Base-by-base conservation (phyloP, 2,329 filamentous ascomycete genomes). In the Plenodomus lindquistii region DNA sequence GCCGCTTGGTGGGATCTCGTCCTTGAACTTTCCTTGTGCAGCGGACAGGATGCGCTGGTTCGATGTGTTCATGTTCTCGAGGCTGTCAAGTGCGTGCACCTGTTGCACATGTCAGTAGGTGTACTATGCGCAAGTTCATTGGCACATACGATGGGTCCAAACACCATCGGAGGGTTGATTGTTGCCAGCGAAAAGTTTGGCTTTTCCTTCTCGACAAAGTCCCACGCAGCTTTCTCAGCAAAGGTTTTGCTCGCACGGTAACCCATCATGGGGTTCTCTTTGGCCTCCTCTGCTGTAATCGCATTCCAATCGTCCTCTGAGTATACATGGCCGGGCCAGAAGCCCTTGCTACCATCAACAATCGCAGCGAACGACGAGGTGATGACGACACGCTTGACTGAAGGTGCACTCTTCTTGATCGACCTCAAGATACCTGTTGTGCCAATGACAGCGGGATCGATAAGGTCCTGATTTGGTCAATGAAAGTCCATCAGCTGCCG, bases 321-420 rank as follows among this genome's bases (percentile, higher is more conserved):
- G 63, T 84, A 84, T 2, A 70, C 76, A 56, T 82, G 75, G 4
- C 71, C 75, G 2, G 75, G 72, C 59, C 71, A 71, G 49, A 67
- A 68, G 19, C 81, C 81, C 56, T 85, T 83, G 63, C 74, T 78
- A 0, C 73, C 50, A 56, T 87, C 76, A 40, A 86, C 60, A 16
- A 88, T 85, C 0, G 84, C 77, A n/a, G 85, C 85, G 59, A 88
- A 88, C 2, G 84, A 87, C 2, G 84, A 87, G 0, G 85, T 88
- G 54, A 88, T 80, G 37, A 85, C 85, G 13, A 95, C 87, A 50
- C 86, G 81, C 74, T 86, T 89, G 43, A 95, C 88, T 65, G 67
- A 81, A 55, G 84, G 83, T 2, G 83, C 83, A 48, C 73, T 75
- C 59, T 80, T 79, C 68, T 85, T 85, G 67, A 85, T 80, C 1